These are phyloP conservation scores for Daldinia eschscholtzii DNA, from an alignment of 2,329 filamentous ascomycete species.

Conservation along the genomic window DNA sequence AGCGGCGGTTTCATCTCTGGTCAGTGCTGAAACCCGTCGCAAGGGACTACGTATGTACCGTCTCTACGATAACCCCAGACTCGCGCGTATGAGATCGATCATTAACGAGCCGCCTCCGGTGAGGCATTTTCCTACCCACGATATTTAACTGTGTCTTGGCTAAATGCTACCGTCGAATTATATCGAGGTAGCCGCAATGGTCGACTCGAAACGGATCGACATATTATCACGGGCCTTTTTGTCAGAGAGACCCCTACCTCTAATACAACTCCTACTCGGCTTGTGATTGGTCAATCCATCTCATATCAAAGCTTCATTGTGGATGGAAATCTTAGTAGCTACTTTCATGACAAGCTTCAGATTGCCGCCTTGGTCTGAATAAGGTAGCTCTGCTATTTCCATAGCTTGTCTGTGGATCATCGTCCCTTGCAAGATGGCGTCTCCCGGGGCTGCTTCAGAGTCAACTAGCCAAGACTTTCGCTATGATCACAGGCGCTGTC, in stretches of 20 bases:
- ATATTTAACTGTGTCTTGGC: constrained; percentile 37
- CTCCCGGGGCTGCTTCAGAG: constrained; percentile 44
- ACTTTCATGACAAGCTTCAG: constrained; percentile 33
- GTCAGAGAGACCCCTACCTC: constrained; percentile 43
- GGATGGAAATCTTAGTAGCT: constrained; percentile 38
- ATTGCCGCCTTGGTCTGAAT: constrained; percentile 30
- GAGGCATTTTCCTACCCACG: constrained; percentile 47
- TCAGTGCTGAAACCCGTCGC: constrained; percentile 47
- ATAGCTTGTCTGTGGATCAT: constrained; percentile 31
- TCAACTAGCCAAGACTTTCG: constrained; percentile 46
- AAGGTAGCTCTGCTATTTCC: constrained; percentile 23
- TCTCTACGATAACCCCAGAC: constrained; percentile 30
- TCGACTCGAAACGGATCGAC: constrained; percentile 50
- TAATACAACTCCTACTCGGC: constrained; percentile 31
- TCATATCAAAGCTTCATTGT: constrained; percentile 39
- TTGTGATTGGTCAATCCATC: constrained; percentile 46
- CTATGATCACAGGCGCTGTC: constrained; percentile 34
- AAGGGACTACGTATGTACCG: constrained; percentile 28
- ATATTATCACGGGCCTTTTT: constrained; percentile 43
- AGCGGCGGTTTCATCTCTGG: constrained; percentile 46
- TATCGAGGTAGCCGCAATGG: constrained; percentile 40
- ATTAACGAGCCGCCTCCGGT: constrained; percentile 37
- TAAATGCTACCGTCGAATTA: constrained; percentile 33
- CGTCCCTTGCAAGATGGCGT: constrained; percentile 39
- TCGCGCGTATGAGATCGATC: constrained; percentile 35